Evolutionary conservation across 2,329 filamentous ascomycete genomes (phyloP).

Genomic region (Mycogone perniciosa): DNA sequence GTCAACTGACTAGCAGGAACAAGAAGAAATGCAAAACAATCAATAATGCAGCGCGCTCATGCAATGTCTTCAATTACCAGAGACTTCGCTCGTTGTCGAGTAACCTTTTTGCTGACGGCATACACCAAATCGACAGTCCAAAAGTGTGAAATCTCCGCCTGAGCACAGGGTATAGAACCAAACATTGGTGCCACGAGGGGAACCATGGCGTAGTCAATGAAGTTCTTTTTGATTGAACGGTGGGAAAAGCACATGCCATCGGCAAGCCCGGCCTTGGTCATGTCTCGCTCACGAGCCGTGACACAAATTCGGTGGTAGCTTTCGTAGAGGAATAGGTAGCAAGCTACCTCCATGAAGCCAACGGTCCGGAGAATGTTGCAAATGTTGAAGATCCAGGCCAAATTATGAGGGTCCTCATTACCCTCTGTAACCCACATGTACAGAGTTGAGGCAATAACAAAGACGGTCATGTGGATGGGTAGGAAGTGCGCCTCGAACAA

Average conservation of each 20-base stretch:
- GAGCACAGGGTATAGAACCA: conserved; percentile 59
- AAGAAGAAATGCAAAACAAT: not conserved
- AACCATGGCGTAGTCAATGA: conserved; percentile 57
- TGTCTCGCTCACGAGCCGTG: conserved; percentile 55
- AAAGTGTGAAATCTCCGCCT: conserved; percentile 63
- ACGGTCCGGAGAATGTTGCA: conserved; percentile 54
- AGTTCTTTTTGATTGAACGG: conserved; percentile 49
- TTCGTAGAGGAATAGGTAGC: conserved; percentile 63
- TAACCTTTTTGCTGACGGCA: conserved; percentile 61
- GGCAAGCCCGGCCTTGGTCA: conserved; percentile 57
- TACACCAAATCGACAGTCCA: conserved; percentile 65
- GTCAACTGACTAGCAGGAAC: too few species aligned
- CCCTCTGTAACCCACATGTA: conserved; percentile 51
- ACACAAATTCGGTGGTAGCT: conserved; percentile 59
- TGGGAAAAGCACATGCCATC: conserved; percentile 61
- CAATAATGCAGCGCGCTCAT: conserved; percentile 7
- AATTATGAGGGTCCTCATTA: conserved; percentile 43
- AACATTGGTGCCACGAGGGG: conserved; percentile 63
- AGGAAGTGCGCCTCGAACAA: conserved; percentile 71
- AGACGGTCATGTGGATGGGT: conserved; percentile 59
- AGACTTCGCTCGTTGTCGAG: conserved; percentile 40
- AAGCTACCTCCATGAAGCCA: conserved; percentile 56
- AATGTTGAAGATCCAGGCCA: conserved; percentile 54
- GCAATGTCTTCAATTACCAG: conserved; percentile 39
- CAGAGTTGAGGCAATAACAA: conserved; percentile 56